Evolutionary conservation across 371 early-diverging fungal genomes (phyloP).

Genomic region (Entomophthora muscae): DNA sequence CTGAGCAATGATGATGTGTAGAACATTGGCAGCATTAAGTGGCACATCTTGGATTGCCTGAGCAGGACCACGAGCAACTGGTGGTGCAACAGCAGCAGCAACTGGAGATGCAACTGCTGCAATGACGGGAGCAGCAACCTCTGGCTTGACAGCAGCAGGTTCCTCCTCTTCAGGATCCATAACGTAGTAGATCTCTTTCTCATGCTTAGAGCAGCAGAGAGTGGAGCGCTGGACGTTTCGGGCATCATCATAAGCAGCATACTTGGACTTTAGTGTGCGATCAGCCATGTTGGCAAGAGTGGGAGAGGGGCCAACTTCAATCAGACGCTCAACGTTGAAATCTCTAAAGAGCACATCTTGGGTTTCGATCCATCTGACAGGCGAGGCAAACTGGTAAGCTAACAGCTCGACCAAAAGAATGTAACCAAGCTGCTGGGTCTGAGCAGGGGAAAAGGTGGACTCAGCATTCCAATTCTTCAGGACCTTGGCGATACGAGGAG

Average conservation of each 20-base stretch:
- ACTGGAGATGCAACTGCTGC: constrained; percentile 24
- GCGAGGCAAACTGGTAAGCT: too few relatives aligned
- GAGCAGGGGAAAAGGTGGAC: constrained; percentile 41
- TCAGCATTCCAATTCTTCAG: constrained; percentile 69
- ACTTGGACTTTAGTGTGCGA: constrained; percentile 88
- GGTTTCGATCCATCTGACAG: constrained; percentile 96
- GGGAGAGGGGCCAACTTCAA: too few relatives aligned
- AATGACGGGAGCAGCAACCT: constrained; percentile 25
- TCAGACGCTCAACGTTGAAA: too few relatives aligned
- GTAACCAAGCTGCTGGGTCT: constrained; percentile 74
- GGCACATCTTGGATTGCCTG: constrained; percentile 45
- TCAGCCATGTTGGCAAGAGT: constrained; percentile 93
- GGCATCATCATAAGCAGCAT: constrained; percentile 88
- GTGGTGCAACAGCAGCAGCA: constrained; percentile 23
- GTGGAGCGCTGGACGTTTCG: constrained; percentile 72
- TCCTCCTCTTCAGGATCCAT: constrained; percentile 49
- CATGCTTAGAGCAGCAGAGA: constrained; percentile 53
- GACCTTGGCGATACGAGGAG: too few relatives aligned
- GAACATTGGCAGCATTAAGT: constrained; percentile 53
- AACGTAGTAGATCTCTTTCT: constrained; percentile 83
- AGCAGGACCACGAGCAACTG: constrained; percentile 30
- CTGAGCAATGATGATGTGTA: too few relatives aligned
- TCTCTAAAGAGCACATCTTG: too few relatives aligned
- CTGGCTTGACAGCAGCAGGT: too few relatives aligned
- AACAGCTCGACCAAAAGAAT: constrained; percentile 76